Evolutionary conservation across 2,329 filamentous ascomycete genomes (phyloP).

Genomic region (Metarhizium album): DNA sequence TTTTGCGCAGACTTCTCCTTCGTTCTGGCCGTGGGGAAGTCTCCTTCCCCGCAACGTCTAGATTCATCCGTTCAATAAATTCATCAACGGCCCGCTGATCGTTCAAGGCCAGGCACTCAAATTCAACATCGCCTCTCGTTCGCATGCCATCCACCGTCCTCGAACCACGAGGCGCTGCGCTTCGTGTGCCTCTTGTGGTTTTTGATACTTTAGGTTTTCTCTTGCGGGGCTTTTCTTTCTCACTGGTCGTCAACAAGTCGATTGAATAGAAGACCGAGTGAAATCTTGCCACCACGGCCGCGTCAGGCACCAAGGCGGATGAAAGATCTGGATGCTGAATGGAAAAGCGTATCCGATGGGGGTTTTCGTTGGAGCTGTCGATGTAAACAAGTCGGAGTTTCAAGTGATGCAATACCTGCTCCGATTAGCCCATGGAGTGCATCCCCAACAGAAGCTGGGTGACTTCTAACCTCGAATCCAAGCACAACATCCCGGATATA

Average conservation of each 20-base stretch:
- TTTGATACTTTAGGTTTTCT: background rate
- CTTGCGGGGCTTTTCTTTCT: background rate
- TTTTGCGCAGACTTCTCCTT: background rate
- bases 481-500: constrained; percentile 13
- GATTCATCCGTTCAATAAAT: constrained; percentile 17
- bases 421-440: background rate
- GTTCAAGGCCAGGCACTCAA: constrained; percentile 9
- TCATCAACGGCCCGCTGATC: constrained; percentile 20
- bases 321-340: constrained; percentile 25
- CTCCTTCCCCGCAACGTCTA: background rate
- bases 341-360: constrained; percentile 19
- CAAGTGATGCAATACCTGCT: constrained; percentile 18
- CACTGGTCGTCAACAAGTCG: constrained; percentile 9
- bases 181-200: background rate
- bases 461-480: constrained; percentile 14
- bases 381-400: constrained; percentile 17
- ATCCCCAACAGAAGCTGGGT: background rate
- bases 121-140: constrained; percentile 5
- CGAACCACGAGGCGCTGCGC: background rate
- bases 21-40: background rate
- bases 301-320: constrained; percentile 19
- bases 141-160: background rate
- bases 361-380: constrained; percentile 1
- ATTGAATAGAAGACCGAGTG: constrained; percentile 16
- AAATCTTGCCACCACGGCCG: constrained; percentile 16